These are phyloP conservation scores for Populus alba DNA, from an alignment of 345 rosid species.

Conservation along the genomic window DNA sequence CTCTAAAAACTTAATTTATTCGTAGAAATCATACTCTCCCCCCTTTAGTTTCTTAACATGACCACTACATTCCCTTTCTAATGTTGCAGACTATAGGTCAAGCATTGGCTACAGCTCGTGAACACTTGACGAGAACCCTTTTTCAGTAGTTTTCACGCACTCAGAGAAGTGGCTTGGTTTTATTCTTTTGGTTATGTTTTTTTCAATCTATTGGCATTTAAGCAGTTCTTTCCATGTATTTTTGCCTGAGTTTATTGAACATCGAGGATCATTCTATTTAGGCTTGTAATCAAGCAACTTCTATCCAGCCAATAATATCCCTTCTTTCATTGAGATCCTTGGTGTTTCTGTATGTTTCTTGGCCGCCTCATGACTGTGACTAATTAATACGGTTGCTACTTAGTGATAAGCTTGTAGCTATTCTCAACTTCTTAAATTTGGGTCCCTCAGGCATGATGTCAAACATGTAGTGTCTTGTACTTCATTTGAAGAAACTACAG, in stretches of 20 bases:
- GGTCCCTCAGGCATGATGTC: not conserved
- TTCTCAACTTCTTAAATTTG: not conserved
- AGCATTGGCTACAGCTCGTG: conserved; percentile 64
- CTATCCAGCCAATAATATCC: not conserved
- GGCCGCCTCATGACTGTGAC: not conserved
- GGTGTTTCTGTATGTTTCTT: not conserved
- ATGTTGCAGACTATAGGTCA: conserved; percentile 55
- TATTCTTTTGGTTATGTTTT: not conserved
- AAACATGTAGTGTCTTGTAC: not conserved
- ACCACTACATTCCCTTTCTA: not conserved
- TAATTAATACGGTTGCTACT: not conserved
- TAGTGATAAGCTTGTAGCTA: not conserved
- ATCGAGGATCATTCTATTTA: not conserved
- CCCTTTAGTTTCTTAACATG: too few relatives aligned
- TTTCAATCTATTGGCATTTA: not conserved
- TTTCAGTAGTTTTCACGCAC: conserved; percentile 22
- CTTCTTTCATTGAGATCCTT: not conserved
- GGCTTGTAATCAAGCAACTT: not conserved
- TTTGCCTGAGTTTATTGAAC: not conserved
- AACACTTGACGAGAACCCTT: conserved; percentile 66
- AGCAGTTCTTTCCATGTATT: not conserved
- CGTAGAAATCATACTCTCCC: not conserved
- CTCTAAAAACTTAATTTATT: not conserved
- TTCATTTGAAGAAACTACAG: too few relatives aligned
- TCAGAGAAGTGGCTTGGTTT: not conserved